Evolutionary conservation across 192 early-diverging fungal species (phyloP).

Genomic region (Phycomyces blakesleeanus): DNA sequence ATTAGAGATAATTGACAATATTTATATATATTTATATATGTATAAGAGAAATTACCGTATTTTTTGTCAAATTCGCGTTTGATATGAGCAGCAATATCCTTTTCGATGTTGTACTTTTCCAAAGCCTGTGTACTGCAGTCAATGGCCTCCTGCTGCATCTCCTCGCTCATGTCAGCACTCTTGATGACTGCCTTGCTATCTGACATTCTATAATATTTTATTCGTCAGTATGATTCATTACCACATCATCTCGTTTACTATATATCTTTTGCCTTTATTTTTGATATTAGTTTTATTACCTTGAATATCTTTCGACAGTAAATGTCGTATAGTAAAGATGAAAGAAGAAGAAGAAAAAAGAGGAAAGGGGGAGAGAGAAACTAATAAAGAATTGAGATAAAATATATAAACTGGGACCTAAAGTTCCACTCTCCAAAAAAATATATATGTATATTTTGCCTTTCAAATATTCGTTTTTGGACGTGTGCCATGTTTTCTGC

Average conservation of each 20-base stretch:
- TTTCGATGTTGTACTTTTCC: conserved; percentile 93
- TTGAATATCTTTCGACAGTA: no score
- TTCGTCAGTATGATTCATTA: no score
- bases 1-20: no score
- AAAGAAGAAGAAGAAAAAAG: neutral
- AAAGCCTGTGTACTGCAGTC: conserved; percentile 83
- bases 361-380: neutral
- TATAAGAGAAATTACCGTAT: no score
- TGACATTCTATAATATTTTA: conserved; percentile 43
- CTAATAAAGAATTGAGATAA: neutral
- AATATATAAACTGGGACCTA: no score
- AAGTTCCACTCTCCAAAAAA: no score
- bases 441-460: no score
- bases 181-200: conserved; percentile 90
- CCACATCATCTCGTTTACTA: no score
- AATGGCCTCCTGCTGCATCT: conserved; percentile 91
- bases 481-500: neutral
- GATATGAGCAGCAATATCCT: conserved; percentile 96
- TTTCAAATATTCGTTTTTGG: neutral
- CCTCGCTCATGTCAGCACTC: conserved; percentile 97
- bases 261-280: no score
- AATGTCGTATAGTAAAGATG: neutral
- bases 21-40: no score
- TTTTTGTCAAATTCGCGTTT: conserved; percentile 98
- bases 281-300: no score